A percentile compares a stretch with the other conserved stretches of the same genome.
Evolutionary conservation across 169 alveolate species (phyloP).

Genomic region (Babesia ovata): DNA sequence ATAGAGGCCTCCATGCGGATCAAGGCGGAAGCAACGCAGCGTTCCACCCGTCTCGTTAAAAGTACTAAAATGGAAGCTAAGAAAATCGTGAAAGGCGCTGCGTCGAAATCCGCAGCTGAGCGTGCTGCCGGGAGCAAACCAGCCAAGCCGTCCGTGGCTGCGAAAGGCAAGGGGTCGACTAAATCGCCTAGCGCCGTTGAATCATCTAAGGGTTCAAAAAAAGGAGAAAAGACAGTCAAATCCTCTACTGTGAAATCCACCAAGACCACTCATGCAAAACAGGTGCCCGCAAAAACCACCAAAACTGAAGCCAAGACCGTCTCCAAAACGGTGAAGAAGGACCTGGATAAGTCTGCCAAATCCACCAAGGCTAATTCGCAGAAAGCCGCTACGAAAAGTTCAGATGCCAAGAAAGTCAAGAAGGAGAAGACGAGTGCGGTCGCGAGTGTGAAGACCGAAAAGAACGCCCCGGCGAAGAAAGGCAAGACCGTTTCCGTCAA

Average conservation of each 20-base stretch:
- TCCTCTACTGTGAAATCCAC: no score
- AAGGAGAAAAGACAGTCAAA: no score
- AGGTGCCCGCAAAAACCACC: no score
- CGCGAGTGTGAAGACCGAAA: no score
- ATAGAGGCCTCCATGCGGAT: not conserved
- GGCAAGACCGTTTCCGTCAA: not conserved
- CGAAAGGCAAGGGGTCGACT: no score
- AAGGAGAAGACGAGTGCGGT: not conserved
- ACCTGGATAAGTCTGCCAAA: not conserved
- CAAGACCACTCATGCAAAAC: no score
- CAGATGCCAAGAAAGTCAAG: no score
- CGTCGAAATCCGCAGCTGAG: not conserved
- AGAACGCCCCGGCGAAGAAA: not conserved
- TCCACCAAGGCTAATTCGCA: not conserved
- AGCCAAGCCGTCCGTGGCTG: no score
- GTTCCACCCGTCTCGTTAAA: not conserved
- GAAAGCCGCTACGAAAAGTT: not conserved
- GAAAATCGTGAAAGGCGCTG: not conserved
- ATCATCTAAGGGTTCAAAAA: no score
- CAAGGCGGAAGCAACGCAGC: not conserved
- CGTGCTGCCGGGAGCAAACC: not conserved
- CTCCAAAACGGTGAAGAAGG: not conserved
- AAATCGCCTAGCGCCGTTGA: no score
- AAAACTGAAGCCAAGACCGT: no score
- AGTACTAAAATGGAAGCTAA: not conserved